Conservation (phyloP, 1,284 basidiomycete species). For the Agaricales sp. region DNA sequence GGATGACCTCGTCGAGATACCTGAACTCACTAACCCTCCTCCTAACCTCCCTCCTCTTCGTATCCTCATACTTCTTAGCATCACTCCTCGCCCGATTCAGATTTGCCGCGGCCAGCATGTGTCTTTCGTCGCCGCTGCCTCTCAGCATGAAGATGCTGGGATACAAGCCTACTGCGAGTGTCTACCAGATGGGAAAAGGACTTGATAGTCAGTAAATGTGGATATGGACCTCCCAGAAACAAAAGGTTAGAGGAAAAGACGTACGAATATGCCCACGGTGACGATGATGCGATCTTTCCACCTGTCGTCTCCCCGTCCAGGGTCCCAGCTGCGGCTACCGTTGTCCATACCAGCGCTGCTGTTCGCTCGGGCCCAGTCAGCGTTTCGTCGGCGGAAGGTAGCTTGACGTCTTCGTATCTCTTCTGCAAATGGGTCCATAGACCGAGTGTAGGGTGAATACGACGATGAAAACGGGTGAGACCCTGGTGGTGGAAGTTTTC, state of each 20-base stretch:
- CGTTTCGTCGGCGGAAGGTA: constrained; percentile 15
- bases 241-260: constrained; percentile 39
- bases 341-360: constrained; percentile 11
- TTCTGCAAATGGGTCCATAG: constrained; percentile 20
- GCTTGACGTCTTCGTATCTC: constrained; percentile 23
- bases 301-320: constrained; percentile 30
- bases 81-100: not conserved
- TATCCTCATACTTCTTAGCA: not conserved
- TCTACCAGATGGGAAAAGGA: not conserved
- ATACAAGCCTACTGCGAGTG: constrained; percentile 1
- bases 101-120: not conserved
- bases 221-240: not conserved
- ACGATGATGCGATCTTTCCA: constrained; percentile 49
- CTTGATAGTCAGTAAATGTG: not conserved
- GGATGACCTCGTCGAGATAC: not conserved
- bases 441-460: not conserved
- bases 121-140: not conserved
- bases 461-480: constrained; percentile 13
- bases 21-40: constrained; percentile 1
- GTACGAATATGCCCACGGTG: constrained; percentile 35
- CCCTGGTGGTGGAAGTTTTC: constrained; percentile 20
- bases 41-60: not conserved
- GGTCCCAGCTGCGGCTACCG: constrained; percentile 20
- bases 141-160: not conserved
- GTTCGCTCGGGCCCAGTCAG: constrained; percentile 18